Percentiles rank a stretch among this genome's conserved stretches.
Evolutionary conservation across 495 filamentous ascomycete species (phyloP).

Genomic region (Penicillium soppii): DNA sequence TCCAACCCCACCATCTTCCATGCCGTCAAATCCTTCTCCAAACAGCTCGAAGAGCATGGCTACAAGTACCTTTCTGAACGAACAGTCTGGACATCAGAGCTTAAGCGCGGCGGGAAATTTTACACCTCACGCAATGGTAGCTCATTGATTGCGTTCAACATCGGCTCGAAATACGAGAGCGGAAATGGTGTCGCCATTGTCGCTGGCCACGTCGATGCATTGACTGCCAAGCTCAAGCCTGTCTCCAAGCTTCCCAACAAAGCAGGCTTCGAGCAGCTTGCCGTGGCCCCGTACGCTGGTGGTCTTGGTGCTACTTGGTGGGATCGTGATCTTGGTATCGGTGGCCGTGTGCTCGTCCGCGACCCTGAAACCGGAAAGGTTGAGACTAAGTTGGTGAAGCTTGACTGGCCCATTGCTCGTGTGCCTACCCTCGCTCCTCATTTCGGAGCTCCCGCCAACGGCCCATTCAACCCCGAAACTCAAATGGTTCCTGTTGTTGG

Average conservation of each 20-base stretch:
- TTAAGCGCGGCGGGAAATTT: conserved; percentile 83
- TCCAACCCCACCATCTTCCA: conserved; percentile 93
- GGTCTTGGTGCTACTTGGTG: conserved; percentile 86
- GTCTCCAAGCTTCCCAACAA: conserved; percentile 76
- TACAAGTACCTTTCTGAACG: conserved; percentile 79
- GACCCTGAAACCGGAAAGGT: conserved; percentile 74
- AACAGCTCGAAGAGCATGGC: conserved; percentile 66
- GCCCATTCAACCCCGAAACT: conserved; percentile 84
- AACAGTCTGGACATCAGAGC: conserved; percentile 70
- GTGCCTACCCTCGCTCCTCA: conserved; percentile 93
- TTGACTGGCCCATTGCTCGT: conserved; percentile 89
- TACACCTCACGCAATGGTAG: conserved; percentile 83
- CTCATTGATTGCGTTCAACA: conserved; percentile 80
- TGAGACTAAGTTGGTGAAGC: conserved; percentile 76
- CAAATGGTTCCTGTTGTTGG: conserved; percentile 94
- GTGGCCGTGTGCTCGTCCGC: conserved; percentile 82
- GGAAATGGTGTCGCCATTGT: conserved; percentile 82
- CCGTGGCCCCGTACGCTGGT: conserved; percentile 90
- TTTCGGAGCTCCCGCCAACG: conserved; percentile 77
- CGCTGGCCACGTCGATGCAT: conserved; percentile 88
- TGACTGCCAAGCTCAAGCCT: conserved; percentile 87
- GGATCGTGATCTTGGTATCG: conserved; percentile 90
- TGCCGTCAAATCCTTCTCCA: conserved; percentile 71
- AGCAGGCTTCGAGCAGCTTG: conserved; percentile 85
- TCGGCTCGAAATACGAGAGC: conserved; percentile 77